Base-by-base conservation (phyloP, 139 green algal genomes). In the Micractinium sp. region DNA sequence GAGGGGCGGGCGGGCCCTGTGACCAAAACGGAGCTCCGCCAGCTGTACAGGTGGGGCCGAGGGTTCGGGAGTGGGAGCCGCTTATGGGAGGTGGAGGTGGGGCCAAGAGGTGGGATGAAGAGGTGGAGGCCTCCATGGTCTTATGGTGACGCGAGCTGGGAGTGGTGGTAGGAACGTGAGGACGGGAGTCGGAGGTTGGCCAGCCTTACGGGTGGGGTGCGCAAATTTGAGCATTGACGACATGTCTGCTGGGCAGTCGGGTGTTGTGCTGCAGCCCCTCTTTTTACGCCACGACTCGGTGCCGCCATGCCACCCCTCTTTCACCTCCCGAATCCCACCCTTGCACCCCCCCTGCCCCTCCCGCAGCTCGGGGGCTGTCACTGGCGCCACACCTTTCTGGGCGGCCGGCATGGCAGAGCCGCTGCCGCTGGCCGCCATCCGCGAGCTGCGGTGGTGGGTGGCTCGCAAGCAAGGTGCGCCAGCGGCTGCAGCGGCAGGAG, bases 371-470 rank as follows among this genome's bases (percentile, higher is more conserved):
- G 94, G 94, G 29, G 90, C 91, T 4, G 81, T 97, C 15, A 75
- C n/a, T 16, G 14, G 66, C 31, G 61, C n/a, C n/a, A 97, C 94
- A 0, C 89, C 47, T 0, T 92, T 95, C 78, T 97, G 93, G 94
- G 92, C 93, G 33, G 71, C 82, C 1, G 96, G 94, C 81, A 96
- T 97, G 95, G 25, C 61, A 0, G 92, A 93, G 53, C 90, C 94
- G 16, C 47, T 82, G 88, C 88, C 89, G 12, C 84, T 98, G 61
- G 66, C 35, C 12, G n/a, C 82, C 1, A 87, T 98, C 31, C 89
- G 97, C 25, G 95, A 98, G 94, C 93, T 98, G 85, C 87, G 96
- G 31, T 98, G 97, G 96, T 94, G 95, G 90, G 81, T 95, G 39
- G 90, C 92, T 0, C 60, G 78, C 33, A 88, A 92, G 35, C 63